These are phyloP conservation scores for Trichoderma asperellum DNA, from an alignment of 2,329 filamentous ascomycete genomes.

Conservation along the genomic window DNA sequence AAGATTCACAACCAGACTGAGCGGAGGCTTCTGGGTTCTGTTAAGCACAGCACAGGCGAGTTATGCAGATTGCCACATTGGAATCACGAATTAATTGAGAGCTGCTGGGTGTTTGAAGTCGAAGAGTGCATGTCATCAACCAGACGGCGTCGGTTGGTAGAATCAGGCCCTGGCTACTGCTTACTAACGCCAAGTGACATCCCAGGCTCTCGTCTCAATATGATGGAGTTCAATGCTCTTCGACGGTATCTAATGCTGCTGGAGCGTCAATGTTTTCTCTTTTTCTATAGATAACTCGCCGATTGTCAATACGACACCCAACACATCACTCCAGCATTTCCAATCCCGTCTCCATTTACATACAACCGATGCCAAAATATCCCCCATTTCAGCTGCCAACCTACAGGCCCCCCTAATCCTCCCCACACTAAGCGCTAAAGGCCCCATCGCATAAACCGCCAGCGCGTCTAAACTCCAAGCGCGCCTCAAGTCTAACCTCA, in stretches of 20 bases:
- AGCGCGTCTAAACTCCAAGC: constrained; percentile 6
- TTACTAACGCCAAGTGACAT: background rate
- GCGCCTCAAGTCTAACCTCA: constrained; percentile 8
- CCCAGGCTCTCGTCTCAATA: background rate
- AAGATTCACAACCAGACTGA: background rate
- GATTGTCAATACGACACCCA: background rate
- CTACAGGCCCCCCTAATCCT: background rate
- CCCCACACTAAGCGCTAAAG: constrained; percentile 21
- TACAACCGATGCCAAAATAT: background rate
- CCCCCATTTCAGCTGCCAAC: background rate
- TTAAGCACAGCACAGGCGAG: no score
- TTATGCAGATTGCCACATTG: background rate
- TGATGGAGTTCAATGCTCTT: no score
- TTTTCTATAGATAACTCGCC: background rate
- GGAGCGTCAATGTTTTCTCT: background rate
- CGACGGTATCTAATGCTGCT: background rate
- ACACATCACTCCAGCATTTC: background rate
- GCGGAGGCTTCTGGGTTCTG: background rate
- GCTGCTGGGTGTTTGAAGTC: background rate
- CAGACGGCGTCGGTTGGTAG: background rate
- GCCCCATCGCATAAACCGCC: constrained; percentile 12
- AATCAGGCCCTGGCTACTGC: background rate
- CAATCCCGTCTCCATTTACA: background rate
- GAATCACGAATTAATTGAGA: background rate
- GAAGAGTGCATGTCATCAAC: background rate